Evolutionary conservation across 2,329 filamentous ascomycete species (phyloP).

Genomic region (Metarhizium humberi): DNA sequence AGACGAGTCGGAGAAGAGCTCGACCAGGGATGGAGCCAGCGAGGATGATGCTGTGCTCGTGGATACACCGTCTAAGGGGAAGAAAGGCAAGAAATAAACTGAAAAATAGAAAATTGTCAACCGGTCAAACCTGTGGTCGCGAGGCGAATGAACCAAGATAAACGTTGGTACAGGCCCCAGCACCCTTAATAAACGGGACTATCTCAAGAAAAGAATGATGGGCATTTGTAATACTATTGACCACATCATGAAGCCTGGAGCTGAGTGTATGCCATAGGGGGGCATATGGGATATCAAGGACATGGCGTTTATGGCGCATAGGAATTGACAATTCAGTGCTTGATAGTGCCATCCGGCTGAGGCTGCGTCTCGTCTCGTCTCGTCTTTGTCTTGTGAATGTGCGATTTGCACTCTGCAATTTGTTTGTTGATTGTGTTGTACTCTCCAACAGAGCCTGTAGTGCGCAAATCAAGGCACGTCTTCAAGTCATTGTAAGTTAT

Average conservation of each 20-base stretch:
- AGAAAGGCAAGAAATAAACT: constrained; percentile 45
- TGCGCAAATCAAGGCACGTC: too few species aligned
- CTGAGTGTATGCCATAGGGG: neutral
- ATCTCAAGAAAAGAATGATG: neutral
- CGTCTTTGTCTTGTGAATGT: neutral
- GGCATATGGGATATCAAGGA: neutral
- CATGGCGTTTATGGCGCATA: neutral
- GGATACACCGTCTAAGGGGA: constrained; percentile 49
- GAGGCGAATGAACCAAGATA: neutral
- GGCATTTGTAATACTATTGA: neutral
- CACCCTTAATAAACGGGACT: neutral
- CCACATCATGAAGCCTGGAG: neutral
- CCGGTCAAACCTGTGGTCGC: neutral
- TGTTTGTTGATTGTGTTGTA: too few species aligned
- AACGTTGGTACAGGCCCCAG: neutral
- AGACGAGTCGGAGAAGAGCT: constrained; percentile 48
- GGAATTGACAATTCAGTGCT: neutral
- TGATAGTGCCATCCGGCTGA: neutral
- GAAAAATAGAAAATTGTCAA: neutral
- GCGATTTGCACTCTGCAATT: neutral
- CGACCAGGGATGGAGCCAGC: constrained; percentile 23
- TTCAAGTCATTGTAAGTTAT: too few species aligned
- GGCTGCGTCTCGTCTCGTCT: neutral
- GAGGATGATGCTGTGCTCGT: constrained; percentile 58
- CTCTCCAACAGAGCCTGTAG: too few species aligned